Evolutionary conservation across 768 basidiomycete genomes (phyloP).

Genomic region (Lentinula detonsa): DNA sequence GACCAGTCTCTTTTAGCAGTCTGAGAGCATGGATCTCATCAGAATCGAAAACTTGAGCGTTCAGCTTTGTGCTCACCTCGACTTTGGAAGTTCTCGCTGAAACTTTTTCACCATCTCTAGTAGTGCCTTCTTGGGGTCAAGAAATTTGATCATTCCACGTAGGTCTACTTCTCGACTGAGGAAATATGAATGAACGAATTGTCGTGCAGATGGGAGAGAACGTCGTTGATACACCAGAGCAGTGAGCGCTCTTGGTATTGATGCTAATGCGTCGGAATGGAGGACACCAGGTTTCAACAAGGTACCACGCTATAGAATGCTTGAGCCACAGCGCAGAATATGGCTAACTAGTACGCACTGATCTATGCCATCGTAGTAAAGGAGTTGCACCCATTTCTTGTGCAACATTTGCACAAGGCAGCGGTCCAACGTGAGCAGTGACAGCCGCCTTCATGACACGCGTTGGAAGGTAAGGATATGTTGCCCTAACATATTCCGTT

Average conservation of each 20-base stretch:
- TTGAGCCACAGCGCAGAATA: background rate
- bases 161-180: constrained; percentile 82
- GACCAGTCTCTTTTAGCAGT: constrained; percentile 88
- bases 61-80: constrained; percentile 44
- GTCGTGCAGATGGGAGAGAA: constrained; percentile 79
- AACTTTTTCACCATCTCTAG: constrained; percentile 68
- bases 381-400: constrained; percentile 76
- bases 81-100: constrained; percentile 57
- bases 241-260: constrained; percentile 80
- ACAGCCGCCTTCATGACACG: constrained; percentile 88
- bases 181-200: constrained; percentile 88
- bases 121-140: constrained; percentile 75
- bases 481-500: constrained; percentile 71
- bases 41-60: background rate
- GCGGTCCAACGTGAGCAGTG: constrained; percentile 86
- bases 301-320: constrained; percentile 35
- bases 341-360: constrained; percentile 36
- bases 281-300: constrained; percentile 45
- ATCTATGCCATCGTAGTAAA: constrained; percentile 77
- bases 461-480: constrained; percentile 88
- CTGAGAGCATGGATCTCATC: constrained; percentile 27
- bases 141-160: constrained; percentile 71
- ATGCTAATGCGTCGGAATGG: constrained; percentile 84
- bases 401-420: constrained; percentile 79
- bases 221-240: constrained; percentile 86